These are phyloP conservation scores for Cryptosporidium viatorum DNA, from an alignment of 169 alveolate species.

Conservation along the genomic window DNA sequence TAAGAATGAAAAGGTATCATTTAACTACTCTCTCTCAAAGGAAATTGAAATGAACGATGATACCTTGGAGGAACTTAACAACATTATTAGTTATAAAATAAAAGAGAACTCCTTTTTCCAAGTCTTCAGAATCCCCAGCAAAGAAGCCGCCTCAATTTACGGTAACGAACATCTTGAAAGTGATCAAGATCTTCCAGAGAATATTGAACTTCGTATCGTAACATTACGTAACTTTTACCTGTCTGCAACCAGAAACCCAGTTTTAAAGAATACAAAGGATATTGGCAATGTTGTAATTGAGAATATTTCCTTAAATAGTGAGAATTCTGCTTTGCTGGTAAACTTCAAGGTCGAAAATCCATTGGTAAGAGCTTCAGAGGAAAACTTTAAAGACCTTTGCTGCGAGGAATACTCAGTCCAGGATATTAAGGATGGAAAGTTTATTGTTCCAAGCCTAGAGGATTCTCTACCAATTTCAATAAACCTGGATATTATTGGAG, in stretches of 20 bases:
- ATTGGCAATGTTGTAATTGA: slow-evolving; percentile 13
- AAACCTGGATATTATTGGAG: slow-evolving; percentile 55
- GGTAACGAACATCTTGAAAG: slow-evolving; percentile 49
- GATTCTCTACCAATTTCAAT: slow-evolving; percentile 35
- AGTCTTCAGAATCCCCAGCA: slow-evolving; percentile 46
- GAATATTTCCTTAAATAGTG: background rate
- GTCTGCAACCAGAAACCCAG: slow-evolving; percentile 54
- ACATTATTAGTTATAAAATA: slow-evolving; percentile 33
- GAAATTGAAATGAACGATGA: slow-evolving; percentile 26
- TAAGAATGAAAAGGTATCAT: slow-evolving; percentile 33
- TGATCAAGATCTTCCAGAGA: background rate
- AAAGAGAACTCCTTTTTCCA: slow-evolving; percentile 34
- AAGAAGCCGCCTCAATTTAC: slow-evolving; percentile 25
- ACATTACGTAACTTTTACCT: slow-evolving; percentile 15
- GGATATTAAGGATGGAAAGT: slow-evolving; percentile 28
- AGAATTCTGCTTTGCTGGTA: background rate
- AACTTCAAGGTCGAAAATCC: slow-evolving; percentile 31
- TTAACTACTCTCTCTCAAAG: slow-evolving; percentile 9
- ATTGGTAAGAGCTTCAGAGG: background rate
- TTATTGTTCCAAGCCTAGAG: slow-evolving; percentile 27
- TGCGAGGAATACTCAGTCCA: slow-evolving; percentile 39
- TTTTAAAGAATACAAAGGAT: slow-evolving; percentile 23
- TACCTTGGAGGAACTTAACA: slow-evolving; percentile 25
- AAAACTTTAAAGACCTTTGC: background rate
- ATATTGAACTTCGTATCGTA: slow-evolving; percentile 32